Evolutionary conservation across 768 basidiomycete species (phyloP), one percentile per base, ranked within the genome.

Genomic region (Tricholoma sp.): DNA sequence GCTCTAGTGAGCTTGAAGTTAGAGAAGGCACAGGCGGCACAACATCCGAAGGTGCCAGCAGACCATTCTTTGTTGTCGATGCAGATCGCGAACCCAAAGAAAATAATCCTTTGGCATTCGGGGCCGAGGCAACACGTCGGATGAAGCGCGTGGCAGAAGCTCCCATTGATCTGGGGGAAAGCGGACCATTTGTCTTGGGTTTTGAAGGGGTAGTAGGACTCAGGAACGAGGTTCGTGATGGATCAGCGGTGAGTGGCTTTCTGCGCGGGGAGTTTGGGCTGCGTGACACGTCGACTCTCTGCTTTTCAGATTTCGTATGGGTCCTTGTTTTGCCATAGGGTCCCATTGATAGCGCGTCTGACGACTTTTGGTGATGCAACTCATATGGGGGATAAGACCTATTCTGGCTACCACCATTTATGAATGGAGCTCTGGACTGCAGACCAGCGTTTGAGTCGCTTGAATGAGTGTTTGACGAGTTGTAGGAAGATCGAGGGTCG

Each of bases 71-170:
- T 29, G 85, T 87, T 1, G 82, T 83, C 31, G 80, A 76, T 3
- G 79, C 65, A 17, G 82, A 80, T 24, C 84, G 80, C 42, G 83
- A 77, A 54, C 80, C 73, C 45, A 83, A 73, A 37, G 78, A 76
- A 69, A 98, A 94, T 31, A 99, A 78, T 29, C 88, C 89, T 69
- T 98, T 98, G 33, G 94, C 89, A 67, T 98, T 99, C 2, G 96
- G 96, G 2, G 97, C 95, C 8, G 94, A 97, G 3, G 95, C 94
- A 48, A 98, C 96, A 50, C 96, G 86, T 52, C 96, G 88, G 31
- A 98, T 86, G 74, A 98, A 94, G 34, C 95, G 87, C 49, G 90
- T 83, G 8, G 92, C 89, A 0, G 85, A 84, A 13, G 85, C 85
- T 51, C 85, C 77, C 72, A 91, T 81, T 18, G 81, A 78, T 64